phyloP scores from a whole-genome alignment of 140 eudicot species.

The Bidens hawaiensis region DNA sequence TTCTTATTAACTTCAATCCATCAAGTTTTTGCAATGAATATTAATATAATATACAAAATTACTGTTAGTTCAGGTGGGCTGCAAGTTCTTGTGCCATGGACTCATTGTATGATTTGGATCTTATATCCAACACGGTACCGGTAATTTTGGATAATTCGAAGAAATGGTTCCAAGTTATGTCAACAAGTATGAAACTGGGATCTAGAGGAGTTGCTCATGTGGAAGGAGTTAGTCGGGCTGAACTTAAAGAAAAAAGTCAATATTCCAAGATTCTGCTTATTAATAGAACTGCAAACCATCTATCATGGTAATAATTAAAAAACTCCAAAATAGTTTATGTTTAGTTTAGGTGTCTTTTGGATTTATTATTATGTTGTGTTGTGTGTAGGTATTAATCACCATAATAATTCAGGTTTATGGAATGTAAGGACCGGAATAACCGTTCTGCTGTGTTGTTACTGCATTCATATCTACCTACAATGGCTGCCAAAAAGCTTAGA shows the following conservation, averaged over 20 bases:
- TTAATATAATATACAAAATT: background rate
- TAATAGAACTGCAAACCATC: conserved; percentile 91
- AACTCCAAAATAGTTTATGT: background rate
- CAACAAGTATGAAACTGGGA: conserved; percentile 86
- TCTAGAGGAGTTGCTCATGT: conserved; percentile 84
- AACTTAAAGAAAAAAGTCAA: conserved; percentile 44
- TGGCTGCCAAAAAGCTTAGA: conserved; percentile 89
- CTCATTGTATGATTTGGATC: conserved; percentile 81
- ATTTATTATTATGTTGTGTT: conserved; percentile 34
- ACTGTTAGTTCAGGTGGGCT: conserved; percentile 59
- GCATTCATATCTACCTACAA: conserved; percentile 87
- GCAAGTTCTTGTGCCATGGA: conserved; percentile 86
- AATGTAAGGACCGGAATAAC: conserved; percentile 91
- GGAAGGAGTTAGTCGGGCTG: conserved; percentile 58
- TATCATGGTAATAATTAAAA: conserved; percentile 68
- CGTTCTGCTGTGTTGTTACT: conserved; percentile 72
- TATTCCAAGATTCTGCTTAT: conserved; percentile 72
- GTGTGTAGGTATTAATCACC: conserved; percentile 58
- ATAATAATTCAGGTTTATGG: conserved; percentile 82
- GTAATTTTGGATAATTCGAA: conserved; percentile 85
- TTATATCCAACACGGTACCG: conserved; percentile 70
- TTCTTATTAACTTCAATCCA: background rate
- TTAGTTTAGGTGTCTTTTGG: conserved; percentile 31
- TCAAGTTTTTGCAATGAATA: background rate
- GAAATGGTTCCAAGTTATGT: conserved; percentile 57